Evolutionary conservation across 176 grass and related monocot genomes (phyloP), one percentile per base, ranked within the genome.

Genomic region (Ensete glaucum): DNA sequence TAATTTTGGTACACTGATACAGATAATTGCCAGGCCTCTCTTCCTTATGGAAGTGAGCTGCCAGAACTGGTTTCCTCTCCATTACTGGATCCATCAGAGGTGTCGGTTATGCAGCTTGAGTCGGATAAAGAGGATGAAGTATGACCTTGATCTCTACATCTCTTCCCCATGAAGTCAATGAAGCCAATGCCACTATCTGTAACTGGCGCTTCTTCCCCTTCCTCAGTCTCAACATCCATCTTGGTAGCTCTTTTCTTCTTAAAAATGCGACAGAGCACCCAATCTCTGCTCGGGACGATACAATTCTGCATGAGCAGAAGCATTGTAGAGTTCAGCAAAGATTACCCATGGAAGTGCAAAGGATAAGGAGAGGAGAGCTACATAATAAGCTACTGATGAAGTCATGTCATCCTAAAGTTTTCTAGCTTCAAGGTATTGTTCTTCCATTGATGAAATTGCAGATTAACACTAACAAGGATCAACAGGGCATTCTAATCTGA

Each of bases 181-280:
- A 19, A 65, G 8, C 6, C 21, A 1, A 65, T 62, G 2, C 22
- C 20, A 11, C 19, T 54, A 8, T 23, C 43, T 9, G 13, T 29
- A n/a, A 22, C 9, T 53, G 23, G 12, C 14, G 27, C 25, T 50
- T 69, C 34, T 1, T 29, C 48, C 9, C 19, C 20, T 66, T 66
- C 62, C 51, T 77, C 20, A 1, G 23, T 23, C 19, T 67, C 26
- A 11, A 25, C 62, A 5, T 49, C 59, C 74, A 17, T 65, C 58
- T 15, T 52, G 59, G 19, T 24, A 17, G 75, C 49, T 77, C 60
- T 65, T 66, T 77, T 77, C 75, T 77, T 77, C 60, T 77, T 66
- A 66, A 77, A 77, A 24, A 77, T 77, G 75, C 75, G 75, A 19
- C 75, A 77, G 75, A 77, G 75, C 75, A 77, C 75, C 75, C 75